Evolutionary conservation across 2,329 filamentous ascomycete species (phyloP), one percentile per base, ranked within the genome.

Genomic region (Cercospora sp.): DNA sequence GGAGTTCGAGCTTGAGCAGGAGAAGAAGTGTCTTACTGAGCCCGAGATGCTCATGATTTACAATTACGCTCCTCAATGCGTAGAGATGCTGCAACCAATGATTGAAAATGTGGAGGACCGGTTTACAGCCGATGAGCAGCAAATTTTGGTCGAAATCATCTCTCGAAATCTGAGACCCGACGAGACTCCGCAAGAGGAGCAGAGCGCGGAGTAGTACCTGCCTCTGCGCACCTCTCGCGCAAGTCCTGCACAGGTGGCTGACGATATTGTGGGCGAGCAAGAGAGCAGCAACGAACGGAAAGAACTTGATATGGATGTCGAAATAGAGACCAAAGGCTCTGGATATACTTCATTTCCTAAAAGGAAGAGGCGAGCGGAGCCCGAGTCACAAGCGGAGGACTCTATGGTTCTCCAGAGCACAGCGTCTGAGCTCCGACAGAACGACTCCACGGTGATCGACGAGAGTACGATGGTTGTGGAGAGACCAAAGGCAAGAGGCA

Each of bases 51-150:
- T 79, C 55, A 75, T 77, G 71, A 63, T 79, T 8, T 73, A 75
- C 57, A 79, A 79, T 61, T 72, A 75, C 42, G 75, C 77, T 53
- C 78, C 78, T 39, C 69, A 70, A 62, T 72, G 73, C 23, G 67
- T 75, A 12, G 75, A 77, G 70, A 74, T 77, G 69, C 63, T 79
- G 65, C 71, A 78, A 70, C 76, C 77, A 10, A 78, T 79, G 73
- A 74, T 79, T 33, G 78, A 79, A 69, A 75, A 76, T 64, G 67
- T 70, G 33, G 78, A 78, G 51, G 75, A 76, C 23, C 67, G 78
- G 31, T 79, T 77, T 31, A 73, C 73, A 1, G 65, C 65, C 0
- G 76, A 79, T 57, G 76, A 79, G 68, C 74, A 75, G 70, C 71
- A 76, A 63, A 48, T 72, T 28, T 70, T 79, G 23, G 68, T 78